phyloP scores from a whole-genome alignment of 2,329 filamentous ascomycete genomes.

The Ustulina deusta region DNA sequence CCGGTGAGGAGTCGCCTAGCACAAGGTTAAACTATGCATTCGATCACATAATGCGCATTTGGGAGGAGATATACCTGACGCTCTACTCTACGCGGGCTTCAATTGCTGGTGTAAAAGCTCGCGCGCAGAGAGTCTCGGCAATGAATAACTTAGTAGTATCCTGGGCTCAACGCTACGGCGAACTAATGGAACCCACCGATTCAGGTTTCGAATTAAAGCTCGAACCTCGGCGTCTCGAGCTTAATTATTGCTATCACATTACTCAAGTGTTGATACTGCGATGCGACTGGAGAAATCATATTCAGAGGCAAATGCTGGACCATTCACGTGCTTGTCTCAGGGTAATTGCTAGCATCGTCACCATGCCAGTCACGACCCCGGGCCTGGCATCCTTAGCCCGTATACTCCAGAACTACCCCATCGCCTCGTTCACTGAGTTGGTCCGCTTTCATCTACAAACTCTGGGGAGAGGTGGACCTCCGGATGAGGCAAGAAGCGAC shows the following conservation, averaged over 20 bases:
- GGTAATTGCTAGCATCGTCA: constrained; percentile 12
- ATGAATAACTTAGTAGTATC: constrained; percentile 7
- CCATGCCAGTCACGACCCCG: constrained; percentile 13
- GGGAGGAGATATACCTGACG: constrained; percentile 28
- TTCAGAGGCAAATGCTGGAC: constrained; percentile 17
- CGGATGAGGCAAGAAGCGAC: constrained; percentile 10
- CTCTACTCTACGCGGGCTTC: constrained; percentile 21
- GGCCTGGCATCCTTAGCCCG: constrained; percentile 18
- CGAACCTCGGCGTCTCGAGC: constrained; percentile 18
- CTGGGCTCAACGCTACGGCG: constrained; percentile 23
- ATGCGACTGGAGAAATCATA: constrained; percentile 16
- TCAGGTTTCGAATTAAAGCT: background rate
- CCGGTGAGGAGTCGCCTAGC: background rate
- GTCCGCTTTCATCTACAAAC: constrained; percentile 19
- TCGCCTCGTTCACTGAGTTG: constrained; percentile 24
- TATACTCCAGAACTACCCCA: constrained; percentile 25
- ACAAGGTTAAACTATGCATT: constrained; percentile 10
- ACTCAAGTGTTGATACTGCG: constrained; percentile 26
- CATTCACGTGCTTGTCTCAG: constrained; percentile 23
- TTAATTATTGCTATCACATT: constrained; percentile 25
- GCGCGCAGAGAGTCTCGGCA: constrained; percentile 11
- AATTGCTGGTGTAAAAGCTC: constrained; percentile 1
- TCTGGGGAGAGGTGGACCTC: background rate
- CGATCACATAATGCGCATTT: constrained; percentile 25
- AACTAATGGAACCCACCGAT: constrained; percentile 4